Evolutionary conservation across 2,329 filamentous ascomycete species (phyloP), one percentile per base, ranked within the genome.

Genomic region (Penicillium occitanis): DNA sequence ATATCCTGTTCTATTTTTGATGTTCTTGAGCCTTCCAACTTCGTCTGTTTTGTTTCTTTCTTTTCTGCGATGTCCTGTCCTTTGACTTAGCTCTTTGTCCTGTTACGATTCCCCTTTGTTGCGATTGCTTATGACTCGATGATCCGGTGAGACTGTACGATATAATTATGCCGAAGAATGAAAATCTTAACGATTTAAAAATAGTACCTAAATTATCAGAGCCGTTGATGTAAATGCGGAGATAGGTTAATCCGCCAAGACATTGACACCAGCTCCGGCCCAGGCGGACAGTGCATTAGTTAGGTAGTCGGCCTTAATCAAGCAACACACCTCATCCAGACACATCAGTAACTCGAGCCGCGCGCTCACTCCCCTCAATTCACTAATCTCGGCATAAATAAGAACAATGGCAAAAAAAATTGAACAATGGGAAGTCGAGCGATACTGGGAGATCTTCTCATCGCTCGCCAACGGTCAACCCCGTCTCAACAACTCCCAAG

Each of bases 391-490:
- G n/a, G 7, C 46, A 25, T 19, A 51, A 30, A 30, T 51, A 51
- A 30, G 46, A 28, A 40, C 76, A 40, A 80, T 80, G 78, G 73
- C 78, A 42, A 73, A 72, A 67, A 79, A 79, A 71, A 91, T 91
- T 71, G 88, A 90, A 74, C 88, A 90, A 78, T 88, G 87, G 82
- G 90, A 92, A 77, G 87, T 92, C 71, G 88, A 91, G 74, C 88
- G 90, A 70, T 92, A 91, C 79, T 92, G 90, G 90, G 90, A 92
- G 79, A 91, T 92, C 75, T 92, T 92, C 81, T 84, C 87, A 69
- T 88, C 88, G 42, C 85, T 91, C 33, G 81, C 87, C 68, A 84
- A 86, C 74, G 88, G 88, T 75, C 85, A 86, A 48, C 83, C 85
- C 63, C 87, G 87, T 75, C 84, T 92, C 58, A 89, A 88, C 71